phyloP scores from a whole-genome alignment of 2,329 filamentous ascomycete genomes.

The Penicillium freii region DNA sequence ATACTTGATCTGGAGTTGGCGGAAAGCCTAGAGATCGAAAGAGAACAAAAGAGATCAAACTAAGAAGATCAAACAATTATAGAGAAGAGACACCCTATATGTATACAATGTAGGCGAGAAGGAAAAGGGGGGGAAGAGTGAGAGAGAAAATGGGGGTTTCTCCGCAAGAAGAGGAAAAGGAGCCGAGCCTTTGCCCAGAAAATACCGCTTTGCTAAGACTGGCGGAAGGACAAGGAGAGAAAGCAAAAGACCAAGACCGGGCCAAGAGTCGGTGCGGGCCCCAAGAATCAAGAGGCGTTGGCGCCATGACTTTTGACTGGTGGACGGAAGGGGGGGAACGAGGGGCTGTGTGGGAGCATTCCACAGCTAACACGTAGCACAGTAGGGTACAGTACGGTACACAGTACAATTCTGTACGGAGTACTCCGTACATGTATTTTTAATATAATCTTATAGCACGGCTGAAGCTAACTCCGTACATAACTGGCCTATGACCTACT shows the following conservation, averaged over 20 bases:
- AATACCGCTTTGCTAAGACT: conserved; percentile 31
- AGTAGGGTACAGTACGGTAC: conserved; percentile 6
- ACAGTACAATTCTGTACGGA: background rate
- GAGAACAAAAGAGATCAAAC: conserved; percentile 13
- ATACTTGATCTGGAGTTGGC: conserved; percentile 33
- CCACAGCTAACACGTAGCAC: conserved; percentile 10
- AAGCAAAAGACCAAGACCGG: conserved; percentile 33
- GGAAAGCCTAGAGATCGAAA: conserved; percentile 25
- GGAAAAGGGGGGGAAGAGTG: conserved; percentile 8
- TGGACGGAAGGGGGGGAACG: conserved; percentile 2
- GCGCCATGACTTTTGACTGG: conserved; percentile 17
- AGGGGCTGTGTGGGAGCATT: conserved; percentile 22
- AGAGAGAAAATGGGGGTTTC: conserved; percentile 4
- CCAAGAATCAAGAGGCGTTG: conserved; percentile 17
- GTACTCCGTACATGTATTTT: background rate
- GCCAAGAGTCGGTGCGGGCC: conserved; percentile 34
- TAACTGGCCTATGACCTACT: background rate
- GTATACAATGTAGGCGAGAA: conserved; percentile 5
- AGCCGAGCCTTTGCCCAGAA: conserved; percentile 40
- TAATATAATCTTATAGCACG: background rate
- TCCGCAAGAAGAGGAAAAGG: conserved; percentile 21
- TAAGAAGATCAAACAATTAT: background rate
- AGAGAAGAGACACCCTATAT: background rate
- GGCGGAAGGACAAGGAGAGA: conserved; percentile 34
- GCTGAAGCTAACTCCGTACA: background rate